These are phyloP conservation scores for Claviceps maximensis DNA, from an alignment of 2,329 filamentous ascomycete species.

Conservation along the genomic window DNA sequence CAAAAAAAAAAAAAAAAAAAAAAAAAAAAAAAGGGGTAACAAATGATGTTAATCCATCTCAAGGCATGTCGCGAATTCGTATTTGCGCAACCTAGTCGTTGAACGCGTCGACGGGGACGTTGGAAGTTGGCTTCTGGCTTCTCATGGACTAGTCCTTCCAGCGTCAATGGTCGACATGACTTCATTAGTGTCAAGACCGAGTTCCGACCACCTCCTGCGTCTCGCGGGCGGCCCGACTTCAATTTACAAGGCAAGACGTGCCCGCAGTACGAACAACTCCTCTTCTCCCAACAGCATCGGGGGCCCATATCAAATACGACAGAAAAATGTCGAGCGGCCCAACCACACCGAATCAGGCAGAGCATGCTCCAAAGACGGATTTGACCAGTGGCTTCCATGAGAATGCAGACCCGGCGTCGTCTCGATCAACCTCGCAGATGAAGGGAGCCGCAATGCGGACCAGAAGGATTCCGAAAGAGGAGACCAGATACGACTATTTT, in stretches of 20 bases:
- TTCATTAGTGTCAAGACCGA: not conserved
- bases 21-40: not conserved
- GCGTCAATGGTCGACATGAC: not conserved
- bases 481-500: not conserved
- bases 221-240: not conserved
- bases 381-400: not conserved
- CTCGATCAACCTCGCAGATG: not conserved
- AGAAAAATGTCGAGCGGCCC: not conserved
- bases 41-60: not conserved
- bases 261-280: not conserved
- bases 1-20: too few species aligned
- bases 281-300: not conserved
- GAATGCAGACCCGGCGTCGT: not conserved
- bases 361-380: not conserved
- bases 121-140: not conserved
- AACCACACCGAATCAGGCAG: not conserved
- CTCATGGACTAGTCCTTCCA: not conserved
- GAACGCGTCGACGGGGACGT: not conserved
- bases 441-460: not conserved
- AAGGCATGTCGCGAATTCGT: constrained; percentile 28
- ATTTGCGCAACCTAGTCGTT: constrained; percentile 10
- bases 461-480: not conserved
- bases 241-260: not conserved
- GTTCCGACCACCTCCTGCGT: not conserved
- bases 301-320: not conserved